Evolutionary conservation across 345 rosid species (phyloP).

Genomic region (Pistacia vera): DNA sequence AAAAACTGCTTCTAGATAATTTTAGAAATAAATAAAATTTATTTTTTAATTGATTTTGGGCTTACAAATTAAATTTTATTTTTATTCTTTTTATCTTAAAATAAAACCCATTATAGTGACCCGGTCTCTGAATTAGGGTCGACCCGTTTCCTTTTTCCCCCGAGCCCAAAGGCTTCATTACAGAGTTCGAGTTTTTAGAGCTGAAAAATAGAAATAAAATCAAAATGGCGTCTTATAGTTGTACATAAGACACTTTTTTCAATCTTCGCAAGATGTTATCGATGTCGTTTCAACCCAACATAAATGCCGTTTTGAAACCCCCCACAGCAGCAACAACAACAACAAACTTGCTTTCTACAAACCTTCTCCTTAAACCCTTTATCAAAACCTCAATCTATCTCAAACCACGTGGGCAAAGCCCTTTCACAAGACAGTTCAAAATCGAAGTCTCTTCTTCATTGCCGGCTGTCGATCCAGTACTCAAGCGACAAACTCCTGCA

Average conservation of each 20-base stretch:
- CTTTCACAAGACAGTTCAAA: slow-evolving; percentile 16
- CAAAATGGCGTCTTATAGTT: background rate
- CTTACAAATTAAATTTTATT: too few species aligned
- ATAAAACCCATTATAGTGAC: background rate
- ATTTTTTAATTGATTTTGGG: too few species aligned
- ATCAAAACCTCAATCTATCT: slow-evolving; percentile 20
- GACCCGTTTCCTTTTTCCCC: background rate
- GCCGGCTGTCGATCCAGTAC: slow-evolving; percentile 23
- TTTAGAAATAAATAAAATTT: too few species aligned
- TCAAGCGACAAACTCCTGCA: slow-evolving; percentile 25
- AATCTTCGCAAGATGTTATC: slow-evolving; percentile 4
- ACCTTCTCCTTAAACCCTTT: slow-evolving; percentile 27
- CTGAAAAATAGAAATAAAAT: background rate
- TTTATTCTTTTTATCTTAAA: too few species aligned
- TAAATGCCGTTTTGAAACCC: slow-evolving; percentile 31
- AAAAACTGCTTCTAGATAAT: too few species aligned
- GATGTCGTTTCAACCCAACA: slow-evolving; percentile 37
- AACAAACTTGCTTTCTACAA: slow-evolving; percentile 23
- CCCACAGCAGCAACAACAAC: slow-evolving; percentile 4
- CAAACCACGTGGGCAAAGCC: slow-evolving; percentile 13
- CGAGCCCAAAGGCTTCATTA: background rate
- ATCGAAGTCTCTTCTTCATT: slow-evolving; percentile 34
- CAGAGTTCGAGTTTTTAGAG: background rate
- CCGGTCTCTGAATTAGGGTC: background rate
- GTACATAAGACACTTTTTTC: background rate